Evolutionary conservation across 805 yeast genomes (phyloP), one percentile per base, ranked within the genome.

Genomic region (Kuraishia ogatae): DNA sequence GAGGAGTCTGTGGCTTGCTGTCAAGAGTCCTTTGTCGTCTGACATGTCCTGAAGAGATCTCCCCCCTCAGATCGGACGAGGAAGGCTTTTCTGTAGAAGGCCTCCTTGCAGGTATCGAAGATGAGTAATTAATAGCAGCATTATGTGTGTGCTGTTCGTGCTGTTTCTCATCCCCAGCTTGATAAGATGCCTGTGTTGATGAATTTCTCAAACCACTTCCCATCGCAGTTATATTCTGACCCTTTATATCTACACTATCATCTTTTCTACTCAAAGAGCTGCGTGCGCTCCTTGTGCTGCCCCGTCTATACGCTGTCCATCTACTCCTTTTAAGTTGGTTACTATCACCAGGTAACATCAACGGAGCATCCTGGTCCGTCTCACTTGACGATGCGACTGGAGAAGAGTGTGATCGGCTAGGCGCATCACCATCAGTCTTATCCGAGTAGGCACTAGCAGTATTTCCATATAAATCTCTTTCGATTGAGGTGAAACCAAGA

Each of bases 401-500:
- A 63, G 56, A 22, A 51, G 64, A 55, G 56, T 51, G 20, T 60
- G 59, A 0, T 55, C 22, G 19, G 53, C 51, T 28, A 23, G 24
- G 24, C 21, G 57, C 60, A 19, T 52, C 55, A 1, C 20, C 48
- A 47, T 55, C 56, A 57, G 54, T 56, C 55, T 59, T n/a, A 66
- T 66, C 53, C 68, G 66, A 24, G 63, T 57, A 24, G 57, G 63
- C 54, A 71, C 39, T 54, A 68, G 72, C 55, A 47, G 28, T 56
- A 1, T 57, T 52, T 19, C 70, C 72, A 51, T 74, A 69, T 5
- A 75, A 79, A 39, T 71, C 68, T 58, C 66, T 74, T 62, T 79
- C 84, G 2, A 76, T 74, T 54, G 75, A 78, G 13, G 83, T 78
- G 59, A 76, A 76, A 13, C 87, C 87, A 28, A 86, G 72, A 0